Base-by-base conservation (phyloP, 1,284 basidiomycete genomes). In the Pseudozyma hubeiensis region DNA sequence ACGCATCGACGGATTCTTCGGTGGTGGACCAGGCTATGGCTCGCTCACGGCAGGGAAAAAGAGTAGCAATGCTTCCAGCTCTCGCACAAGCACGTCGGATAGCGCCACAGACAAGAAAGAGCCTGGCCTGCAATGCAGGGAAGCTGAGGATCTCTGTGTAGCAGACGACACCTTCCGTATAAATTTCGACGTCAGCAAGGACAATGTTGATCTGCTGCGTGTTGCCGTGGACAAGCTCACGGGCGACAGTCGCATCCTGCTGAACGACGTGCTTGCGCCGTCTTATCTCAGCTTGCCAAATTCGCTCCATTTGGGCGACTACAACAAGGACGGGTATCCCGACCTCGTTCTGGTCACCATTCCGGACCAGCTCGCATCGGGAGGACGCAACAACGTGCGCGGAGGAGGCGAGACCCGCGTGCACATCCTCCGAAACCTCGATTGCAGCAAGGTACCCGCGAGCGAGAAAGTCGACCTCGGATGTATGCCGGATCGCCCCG, bases 301-400 rank as follows among this genome's bases (percentile, higher is more conserved):
- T 7, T 88, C 92, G 0, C 85, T 98, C 43, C 91, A 91, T 62
- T 85, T 95, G 0, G 97, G 95, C 43, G 97, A 99, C 85, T 91
- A 89, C 62, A 93, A 98, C 84, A 88, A 96, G 39, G 95, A 99
- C 82, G 97, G 97, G 0, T 98, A 93, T 86, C 95, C 97, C 0
- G 97, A 99, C 78, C 81, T 98, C 8, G 86, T 75, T 0, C 31
- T 98, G 3, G 78, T 91, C 7, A 89, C 94, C n/a, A 84, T 89
- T 0, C 88, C 82, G 2, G 74, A 84, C 9, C 53, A 54, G 7
- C 52, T 44, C 4, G 45, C 48, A 3, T 83, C 37, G 71, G 85
- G 51, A 77, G 84, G 35, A 46, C 73, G 31, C 56, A 75, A 75
- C 61, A 61, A 57, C 17, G 57, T 1, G 51, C 63, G 11, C 35